phyloP scores from a whole-genome alignment of 1,284 basidiomycete species.

The Trametes versicolor region DNA sequence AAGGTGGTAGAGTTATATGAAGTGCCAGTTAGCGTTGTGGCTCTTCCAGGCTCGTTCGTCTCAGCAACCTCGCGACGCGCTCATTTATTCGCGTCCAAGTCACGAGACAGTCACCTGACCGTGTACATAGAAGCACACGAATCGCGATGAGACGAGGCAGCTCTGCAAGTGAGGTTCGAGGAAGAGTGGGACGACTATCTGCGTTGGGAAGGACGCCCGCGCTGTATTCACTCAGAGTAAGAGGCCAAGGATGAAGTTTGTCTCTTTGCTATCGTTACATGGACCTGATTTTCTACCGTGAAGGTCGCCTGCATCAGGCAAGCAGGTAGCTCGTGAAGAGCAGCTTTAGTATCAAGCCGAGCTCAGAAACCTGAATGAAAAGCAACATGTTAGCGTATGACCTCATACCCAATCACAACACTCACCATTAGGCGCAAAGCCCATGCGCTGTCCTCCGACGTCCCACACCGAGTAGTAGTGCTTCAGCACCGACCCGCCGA shows the following conservation, averaged over 20 bases:
- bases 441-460: constrained; percentile 55
- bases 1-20: not conserved
- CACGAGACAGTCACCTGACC: constrained; percentile 5
- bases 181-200: too few relatives aligned
- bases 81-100: not conserved
- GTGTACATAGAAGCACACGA: not conserved
- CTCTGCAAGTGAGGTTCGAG: not conserved
- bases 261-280: too few relatives aligned
- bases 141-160: not conserved
- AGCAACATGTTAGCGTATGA: not conserved
- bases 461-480: constrained; percentile 69
- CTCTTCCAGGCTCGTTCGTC: not conserved
- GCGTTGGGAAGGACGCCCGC: too few relatives aligned
- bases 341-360: not conserved
- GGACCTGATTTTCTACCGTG: too few relatives aligned
- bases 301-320: too few relatives aligned
- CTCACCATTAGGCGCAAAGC: constrained; percentile 55
- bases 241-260: too few relatives aligned
- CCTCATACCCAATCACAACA: too few relatives aligned
- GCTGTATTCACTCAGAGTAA: too few relatives aligned
- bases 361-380: constrained; percentile 3
- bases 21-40: not conserved
- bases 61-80: not conserved
- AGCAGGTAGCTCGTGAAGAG: too few relatives aligned
- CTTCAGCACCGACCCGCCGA: constrained; percentile 63